phyloP scores from a whole-genome alignment of 2,329 filamentous ascomycete species.

The Cladosporium cucumerinum region DNA sequence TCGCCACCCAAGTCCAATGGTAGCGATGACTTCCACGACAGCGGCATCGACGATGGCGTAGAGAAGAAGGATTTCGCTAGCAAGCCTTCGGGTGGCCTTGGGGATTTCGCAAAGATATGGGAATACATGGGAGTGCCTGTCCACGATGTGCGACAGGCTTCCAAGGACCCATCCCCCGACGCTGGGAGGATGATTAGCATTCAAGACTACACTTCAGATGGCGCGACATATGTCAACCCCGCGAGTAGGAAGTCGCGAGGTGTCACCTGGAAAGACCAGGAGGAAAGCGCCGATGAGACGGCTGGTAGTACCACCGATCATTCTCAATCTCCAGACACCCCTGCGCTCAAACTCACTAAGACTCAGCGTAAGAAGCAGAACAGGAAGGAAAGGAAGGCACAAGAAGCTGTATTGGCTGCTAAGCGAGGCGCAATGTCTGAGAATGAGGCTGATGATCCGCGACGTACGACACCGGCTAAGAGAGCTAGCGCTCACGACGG shows the following conservation, averaged over 20 bases:
- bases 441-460: constrained; percentile 32
- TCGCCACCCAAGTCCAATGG: constrained; percentile 12
- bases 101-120: constrained; percentile 49
- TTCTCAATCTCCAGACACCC: constrained; percentile 21
- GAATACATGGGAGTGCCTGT: constrained; percentile 39
- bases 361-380: constrained; percentile 37
- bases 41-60: constrained; percentile 15
- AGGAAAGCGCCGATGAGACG: constrained; percentile 22
- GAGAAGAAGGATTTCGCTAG: constrained; percentile 21
- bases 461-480: constrained; percentile 34
- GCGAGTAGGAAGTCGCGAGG: background rate
- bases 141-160: background rate
- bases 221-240: constrained; percentile 33
- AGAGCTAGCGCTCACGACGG: constrained; percentile 36
- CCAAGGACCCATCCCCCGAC: constrained; percentile 7
- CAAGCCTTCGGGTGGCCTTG: constrained; percentile 31
- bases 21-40: constrained; percentile 11
- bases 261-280: constrained; percentile 16
- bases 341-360: constrained; percentile 30
- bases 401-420: constrained; percentile 25
- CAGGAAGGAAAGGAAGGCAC: constrained; percentile 31
- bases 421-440: constrained; percentile 32
- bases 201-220: constrained; percentile 42
- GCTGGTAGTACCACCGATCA: constrained; percentile 22
- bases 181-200: constrained; percentile 5